Evolutionary conservation across 202 grass and related monocot genomes (phyloP).

Genomic region (Bolboschoenoplectus hybrid): DNA sequence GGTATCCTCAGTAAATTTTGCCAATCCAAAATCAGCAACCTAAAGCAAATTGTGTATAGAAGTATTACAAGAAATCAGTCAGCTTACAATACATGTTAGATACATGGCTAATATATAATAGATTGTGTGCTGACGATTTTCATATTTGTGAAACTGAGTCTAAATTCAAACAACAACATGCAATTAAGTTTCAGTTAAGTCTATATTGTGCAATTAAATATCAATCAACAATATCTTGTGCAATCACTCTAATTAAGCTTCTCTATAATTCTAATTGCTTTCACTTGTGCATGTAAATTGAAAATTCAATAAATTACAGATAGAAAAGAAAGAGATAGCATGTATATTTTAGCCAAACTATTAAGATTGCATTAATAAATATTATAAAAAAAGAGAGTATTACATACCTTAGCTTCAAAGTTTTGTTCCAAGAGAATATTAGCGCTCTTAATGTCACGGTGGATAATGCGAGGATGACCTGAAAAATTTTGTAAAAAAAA

Average conservation of each 20-base stretch:
- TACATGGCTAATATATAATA: neutral
- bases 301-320: neutral
- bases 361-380: neutral
- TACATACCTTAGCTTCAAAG: conserved; percentile 81
- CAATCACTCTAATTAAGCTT: neutral
- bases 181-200: neutral
- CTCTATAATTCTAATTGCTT: neutral
- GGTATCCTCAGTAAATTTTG: conserved; percentile 83
- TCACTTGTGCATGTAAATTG: conserved; percentile 1
- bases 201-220: neutral
- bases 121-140: neutral
- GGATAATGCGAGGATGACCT: conserved; percentile 97
- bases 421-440: conserved; percentile 96
- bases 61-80: neutral
- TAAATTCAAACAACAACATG: neutral
- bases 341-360: neutral
- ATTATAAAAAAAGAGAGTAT: neutral
- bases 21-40: conserved; percentile 94
- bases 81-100: neutral
- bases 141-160: neutral
- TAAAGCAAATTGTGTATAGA: conserved; percentile 27
- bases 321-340: neutral
- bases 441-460: conserved; percentile 91
- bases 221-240: neutral
- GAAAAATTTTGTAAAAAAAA: neutral